phyloP scores from a whole-genome alignment of 495 filamentous ascomycete species.

The Parmelia sp. region DNA sequence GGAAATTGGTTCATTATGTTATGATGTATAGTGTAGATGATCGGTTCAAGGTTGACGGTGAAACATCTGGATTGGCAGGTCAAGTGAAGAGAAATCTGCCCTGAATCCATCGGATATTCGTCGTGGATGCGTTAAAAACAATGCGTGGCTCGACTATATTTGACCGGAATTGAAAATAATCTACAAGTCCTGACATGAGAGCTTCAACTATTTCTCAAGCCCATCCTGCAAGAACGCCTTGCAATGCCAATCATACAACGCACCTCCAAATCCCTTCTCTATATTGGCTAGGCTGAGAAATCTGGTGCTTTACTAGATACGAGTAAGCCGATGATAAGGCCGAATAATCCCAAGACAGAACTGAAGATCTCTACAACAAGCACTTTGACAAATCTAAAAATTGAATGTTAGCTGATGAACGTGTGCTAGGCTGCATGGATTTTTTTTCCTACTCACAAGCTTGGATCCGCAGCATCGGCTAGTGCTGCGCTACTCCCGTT shows the following conservation, averaged over 20 bases:
- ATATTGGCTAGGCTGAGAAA: slow-evolving; percentile 40
- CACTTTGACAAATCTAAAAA: slow-evolving; percentile 87
- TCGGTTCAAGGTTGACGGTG: background rate
- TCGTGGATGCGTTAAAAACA: background rate
- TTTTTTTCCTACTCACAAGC: slow-evolving; percentile 56
- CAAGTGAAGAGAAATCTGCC: background rate
- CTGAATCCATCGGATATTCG: background rate
- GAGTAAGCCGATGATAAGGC: slow-evolving; percentile 88
- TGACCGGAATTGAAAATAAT: background rate
- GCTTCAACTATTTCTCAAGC: background rate
- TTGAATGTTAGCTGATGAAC: slow-evolving; percentile 23
- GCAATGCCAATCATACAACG: background rate
- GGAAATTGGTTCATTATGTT: background rate
- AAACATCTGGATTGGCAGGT: background rate
- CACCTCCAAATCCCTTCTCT: background rate
- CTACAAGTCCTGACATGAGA: background rate
- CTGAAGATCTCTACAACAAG: slow-evolving; percentile 99
- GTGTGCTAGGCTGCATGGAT: too few species aligned
- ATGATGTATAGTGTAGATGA: background rate
- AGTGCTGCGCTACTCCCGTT: slow-evolving; percentile 95
- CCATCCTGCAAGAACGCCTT: background rate
- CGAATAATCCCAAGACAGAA: slow-evolving; percentile 95
- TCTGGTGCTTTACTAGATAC: slow-evolving; percentile 73
- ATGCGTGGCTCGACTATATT: background rate
- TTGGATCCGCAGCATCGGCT: slow-evolving; percentile 90